phyloP scores from a whole-genome alignment of 129 eudicot genomes.

The Artemisia tridentata region DNA sequence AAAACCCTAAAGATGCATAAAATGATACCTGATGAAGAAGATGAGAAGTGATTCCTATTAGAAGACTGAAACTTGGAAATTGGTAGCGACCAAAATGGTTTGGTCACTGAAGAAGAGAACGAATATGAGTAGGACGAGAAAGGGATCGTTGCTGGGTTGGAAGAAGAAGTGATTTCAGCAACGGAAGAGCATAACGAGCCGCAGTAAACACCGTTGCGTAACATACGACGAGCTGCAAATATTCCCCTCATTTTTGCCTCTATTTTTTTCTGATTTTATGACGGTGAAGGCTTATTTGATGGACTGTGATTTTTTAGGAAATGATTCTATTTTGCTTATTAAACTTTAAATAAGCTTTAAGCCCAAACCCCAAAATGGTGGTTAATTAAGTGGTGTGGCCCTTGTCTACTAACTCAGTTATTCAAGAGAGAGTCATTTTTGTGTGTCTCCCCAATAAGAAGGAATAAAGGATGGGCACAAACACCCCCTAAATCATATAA shows the following conservation, averaged over 20 bases:
- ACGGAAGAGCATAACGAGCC: slow-evolving; percentile 32
- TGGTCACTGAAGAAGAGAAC: slow-evolving; percentile 27
- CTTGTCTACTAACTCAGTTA: too few relatives aligned
- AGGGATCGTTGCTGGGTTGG: slow-evolving; percentile 34
- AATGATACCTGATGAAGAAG: slow-evolving; percentile 30
- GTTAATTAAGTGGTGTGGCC: too few relatives aligned
- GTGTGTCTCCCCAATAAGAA: too few relatives aligned
- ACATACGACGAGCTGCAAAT: slow-evolving; percentile 35
- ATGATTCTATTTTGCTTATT: too few relatives aligned
- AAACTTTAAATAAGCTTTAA: too few relatives aligned
- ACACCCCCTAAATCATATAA: too few relatives aligned
- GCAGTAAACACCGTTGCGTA: slow-evolving; percentile 37
- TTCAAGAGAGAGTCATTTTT: too few relatives aligned
- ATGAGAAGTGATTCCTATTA: slow-evolving; percentile 31
- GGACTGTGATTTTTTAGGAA: background rate
- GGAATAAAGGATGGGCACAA: too few relatives aligned
- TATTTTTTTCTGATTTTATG: background rate
- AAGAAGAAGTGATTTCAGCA: slow-evolving; percentile 29
- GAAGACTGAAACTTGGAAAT: slow-evolving; percentile 25
- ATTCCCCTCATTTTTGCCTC: slow-evolving; percentile 30
- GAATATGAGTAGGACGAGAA: slow-evolving; percentile 5
- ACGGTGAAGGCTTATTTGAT: background rate
- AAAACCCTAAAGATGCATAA: background rate
- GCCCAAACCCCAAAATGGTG: too few relatives aligned
- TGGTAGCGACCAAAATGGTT: slow-evolving; percentile 29